Conservation (phyloP, 257 asterid species). For the Solanum lignicaule region DNA sequence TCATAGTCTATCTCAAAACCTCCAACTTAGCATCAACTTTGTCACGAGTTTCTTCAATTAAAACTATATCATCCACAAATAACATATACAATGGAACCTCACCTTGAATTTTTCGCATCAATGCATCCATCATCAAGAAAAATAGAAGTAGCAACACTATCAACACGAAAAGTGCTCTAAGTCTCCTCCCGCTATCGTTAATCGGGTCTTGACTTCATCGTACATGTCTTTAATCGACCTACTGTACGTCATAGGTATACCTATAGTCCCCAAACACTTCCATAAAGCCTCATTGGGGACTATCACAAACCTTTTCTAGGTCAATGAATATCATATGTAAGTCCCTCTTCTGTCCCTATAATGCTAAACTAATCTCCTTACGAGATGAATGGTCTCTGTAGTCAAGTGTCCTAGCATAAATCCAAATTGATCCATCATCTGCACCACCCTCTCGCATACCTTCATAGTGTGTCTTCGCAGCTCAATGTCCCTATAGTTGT, state of each 20-base stretch:
- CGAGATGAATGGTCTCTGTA: background rate
- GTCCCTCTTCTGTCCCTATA: too few relatives aligned
- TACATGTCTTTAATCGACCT: background rate
- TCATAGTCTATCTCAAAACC: background rate
- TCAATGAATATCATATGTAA: too few relatives aligned
- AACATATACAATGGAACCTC: background rate
- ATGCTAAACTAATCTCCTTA: background rate
- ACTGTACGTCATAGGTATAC: background rate
- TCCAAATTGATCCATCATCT: background rate
- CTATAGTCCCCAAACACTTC: background rate
- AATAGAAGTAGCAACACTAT: too few relatives aligned
- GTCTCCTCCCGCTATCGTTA: background rate
- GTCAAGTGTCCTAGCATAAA: background rate
- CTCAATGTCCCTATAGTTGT: too few relatives aligned
- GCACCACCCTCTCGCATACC: background rate
- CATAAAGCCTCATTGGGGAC: background rate
- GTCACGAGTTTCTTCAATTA: background rate
- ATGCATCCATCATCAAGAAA: background rate
- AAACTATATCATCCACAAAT: background rate
- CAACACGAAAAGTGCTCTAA: background rate
- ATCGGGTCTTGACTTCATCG: background rate
- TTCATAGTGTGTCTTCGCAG: background rate
- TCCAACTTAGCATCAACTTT: background rate
- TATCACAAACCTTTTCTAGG: background rate
- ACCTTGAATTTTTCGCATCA: background rate